Conservation (phyloP, 2,329 filamentous ascomycete species). For the Plectosphaerella plurivora region DNA sequence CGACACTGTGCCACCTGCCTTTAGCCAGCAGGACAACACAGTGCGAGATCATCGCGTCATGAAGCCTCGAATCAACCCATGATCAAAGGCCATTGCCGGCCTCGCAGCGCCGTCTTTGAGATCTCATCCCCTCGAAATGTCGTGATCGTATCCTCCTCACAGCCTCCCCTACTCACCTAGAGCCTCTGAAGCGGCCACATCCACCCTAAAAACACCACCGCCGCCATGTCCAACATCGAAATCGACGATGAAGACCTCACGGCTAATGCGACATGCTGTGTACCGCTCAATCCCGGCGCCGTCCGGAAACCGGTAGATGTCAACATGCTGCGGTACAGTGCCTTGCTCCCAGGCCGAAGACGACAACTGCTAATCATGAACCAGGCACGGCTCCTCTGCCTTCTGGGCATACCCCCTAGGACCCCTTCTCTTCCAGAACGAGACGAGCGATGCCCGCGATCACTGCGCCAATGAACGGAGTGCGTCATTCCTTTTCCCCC, state of each 20-base stretch:
- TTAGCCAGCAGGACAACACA: not conserved
- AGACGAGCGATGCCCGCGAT: constrained; percentile 69
- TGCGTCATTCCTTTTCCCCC: constrained; percentile 20
- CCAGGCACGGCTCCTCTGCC: constrained; percentile 23
- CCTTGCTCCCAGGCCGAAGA: not conserved
- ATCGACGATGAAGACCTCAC: constrained; percentile 31
- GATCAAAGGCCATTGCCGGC: not conserved
- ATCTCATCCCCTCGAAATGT: not conserved
- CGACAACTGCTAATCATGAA: constrained; percentile 12
- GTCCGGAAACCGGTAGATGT: constrained; percentile 40
- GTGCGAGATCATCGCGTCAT: not conserved
- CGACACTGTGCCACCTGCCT: not conserved
- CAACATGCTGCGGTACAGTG: constrained; percentile 30
- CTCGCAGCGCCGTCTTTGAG: not conserved
- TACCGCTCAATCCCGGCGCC: constrained; percentile 24
- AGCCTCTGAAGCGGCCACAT: not conserved
- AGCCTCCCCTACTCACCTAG: not conserved
- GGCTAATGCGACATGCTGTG: constrained; percentile 29
- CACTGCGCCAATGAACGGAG: constrained; percentile 77
- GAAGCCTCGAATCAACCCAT: not conserved
- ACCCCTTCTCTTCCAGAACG: constrained; percentile 69
- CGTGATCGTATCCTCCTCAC: not conserved
- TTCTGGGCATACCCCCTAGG: constrained; percentile 62
- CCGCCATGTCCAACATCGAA: constrained; percentile 2
- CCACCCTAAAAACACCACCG: not conserved